A percentile compares a stretch with the other conserved stretches of the same genome.
Evolutionary conservation across 2,329 filamentous ascomycete species (phyloP).

Genomic region (Fusarium sp.): DNA sequence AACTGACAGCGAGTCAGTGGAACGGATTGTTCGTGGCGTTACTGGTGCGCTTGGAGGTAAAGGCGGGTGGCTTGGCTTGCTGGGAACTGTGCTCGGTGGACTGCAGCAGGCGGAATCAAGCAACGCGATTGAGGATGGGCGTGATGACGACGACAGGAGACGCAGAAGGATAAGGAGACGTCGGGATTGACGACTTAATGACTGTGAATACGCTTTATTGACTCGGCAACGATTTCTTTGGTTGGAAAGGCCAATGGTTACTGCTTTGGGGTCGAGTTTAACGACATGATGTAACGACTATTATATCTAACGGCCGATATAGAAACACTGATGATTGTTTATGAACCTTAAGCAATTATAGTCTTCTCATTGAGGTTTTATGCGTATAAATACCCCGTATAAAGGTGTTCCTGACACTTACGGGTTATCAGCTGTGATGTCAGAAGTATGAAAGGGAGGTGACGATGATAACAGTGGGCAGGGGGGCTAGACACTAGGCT

Average conservation of each 20-base stretch:
- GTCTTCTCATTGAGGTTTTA: too few species aligned
- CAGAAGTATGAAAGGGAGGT: too few species aligned
- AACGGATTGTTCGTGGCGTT: conserved; percentile 50
- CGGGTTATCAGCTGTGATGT: too few species aligned
- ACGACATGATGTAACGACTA: conserved; percentile 47
- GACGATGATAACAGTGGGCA: too few species aligned
- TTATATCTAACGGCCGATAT: conserved; percentile 48
- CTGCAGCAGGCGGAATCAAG: conserved; percentile 26
- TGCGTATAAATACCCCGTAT: too few species aligned
- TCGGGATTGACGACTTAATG: conserved; percentile 45
- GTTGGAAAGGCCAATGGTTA: conserved; percentile 31
- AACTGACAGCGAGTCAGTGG: conserved; percentile 60
- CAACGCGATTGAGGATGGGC: conserved; percentile 35
- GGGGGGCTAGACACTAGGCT: too few species aligned
- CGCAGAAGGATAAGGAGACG: conserved; percentile 30
- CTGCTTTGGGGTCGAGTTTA: conserved; percentile 31
- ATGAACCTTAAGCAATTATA: background rate
- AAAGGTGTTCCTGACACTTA: too few species aligned
- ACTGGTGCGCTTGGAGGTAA: conserved; percentile 51
- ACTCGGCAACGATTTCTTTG: conserved; percentile 34
- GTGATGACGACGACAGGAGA: conserved; percentile 33
- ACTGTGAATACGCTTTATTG: conserved; percentile 32
- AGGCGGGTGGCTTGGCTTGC: conserved; percentile 51
- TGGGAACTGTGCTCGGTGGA: conserved; percentile 52
- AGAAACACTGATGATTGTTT: conserved; percentile 43